Percentiles rank a stretch among this genome's conserved stretches.
Conservation (phyloP, 169 alveolate genomes). For the Plasmodium malariae region DNA sequence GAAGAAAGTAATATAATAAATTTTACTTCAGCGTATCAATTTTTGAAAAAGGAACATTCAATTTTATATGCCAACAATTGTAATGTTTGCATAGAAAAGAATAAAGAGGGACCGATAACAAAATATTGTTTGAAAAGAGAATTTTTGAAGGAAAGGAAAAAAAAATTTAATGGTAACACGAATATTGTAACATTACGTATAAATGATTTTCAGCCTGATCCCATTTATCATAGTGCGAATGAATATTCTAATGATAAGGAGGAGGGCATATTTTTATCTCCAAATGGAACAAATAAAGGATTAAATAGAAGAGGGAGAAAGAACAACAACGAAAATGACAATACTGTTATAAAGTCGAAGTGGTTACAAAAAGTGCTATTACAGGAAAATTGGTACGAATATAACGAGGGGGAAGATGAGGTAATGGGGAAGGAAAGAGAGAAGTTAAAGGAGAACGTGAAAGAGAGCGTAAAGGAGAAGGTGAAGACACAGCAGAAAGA, state of each 20-base stretch:
- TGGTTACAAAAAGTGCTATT: slow-evolving; percentile 40
- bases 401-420: not conserved
- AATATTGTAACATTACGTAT: slow-evolving; percentile 28
- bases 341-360: slow-evolving; percentile 19
- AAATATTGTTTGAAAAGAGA: slow-evolving; percentile 39
- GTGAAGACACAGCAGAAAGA: not conserved
- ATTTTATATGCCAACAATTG: slow-evolving; percentile 25
- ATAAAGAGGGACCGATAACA: not conserved
- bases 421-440: slow-evolving; percentile 1
- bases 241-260: no score
- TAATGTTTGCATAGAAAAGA: slow-evolving; percentile 20
- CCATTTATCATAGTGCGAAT: no score
- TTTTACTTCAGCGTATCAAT: slow-evolving; percentile 28
- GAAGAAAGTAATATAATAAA: slow-evolving; percentile 27
- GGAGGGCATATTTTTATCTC: not conserved
- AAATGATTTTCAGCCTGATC: slow-evolving; percentile 31
- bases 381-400: slow-evolving; percentile 31
- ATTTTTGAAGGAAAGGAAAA: not conserved
- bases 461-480: not conserved
- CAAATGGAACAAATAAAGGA: not conserved
- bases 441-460: not conserved
- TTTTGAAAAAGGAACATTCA: slow-evolving; percentile 39
- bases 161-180: not conserved
- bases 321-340: not conserved
- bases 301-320: not conserved